Evolutionary conservation across 352 stramenopile genomes (phyloP).

Genomic region (Phytophthora uliginosa): DNA sequence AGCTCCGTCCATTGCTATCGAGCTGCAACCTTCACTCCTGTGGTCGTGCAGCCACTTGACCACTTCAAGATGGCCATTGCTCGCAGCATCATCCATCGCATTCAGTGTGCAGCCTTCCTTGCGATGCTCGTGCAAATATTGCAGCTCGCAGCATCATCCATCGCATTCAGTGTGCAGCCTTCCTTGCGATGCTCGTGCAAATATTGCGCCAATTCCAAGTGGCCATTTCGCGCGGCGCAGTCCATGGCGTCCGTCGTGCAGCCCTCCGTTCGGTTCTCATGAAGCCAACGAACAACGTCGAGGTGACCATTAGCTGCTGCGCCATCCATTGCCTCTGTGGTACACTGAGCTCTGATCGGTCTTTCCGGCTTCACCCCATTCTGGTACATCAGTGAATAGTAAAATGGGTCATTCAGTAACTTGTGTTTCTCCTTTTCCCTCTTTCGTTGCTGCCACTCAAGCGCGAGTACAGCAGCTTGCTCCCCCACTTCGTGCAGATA

Average conservation of each 20-base stretch:
- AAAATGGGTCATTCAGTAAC: background rate
- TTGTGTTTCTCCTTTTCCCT: background rate
- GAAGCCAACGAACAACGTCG: constrained; percentile 35
- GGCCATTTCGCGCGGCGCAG: background rate
- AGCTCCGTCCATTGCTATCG: constrained; percentile 5
- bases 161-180: constrained; percentile 1
- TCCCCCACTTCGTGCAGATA: background rate
- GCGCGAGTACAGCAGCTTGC: background rate
- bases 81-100: no score
- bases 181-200: constrained; percentile 4
- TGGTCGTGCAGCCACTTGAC: background rate
- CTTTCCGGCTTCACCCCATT: background rate
- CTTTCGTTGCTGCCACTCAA: background rate
- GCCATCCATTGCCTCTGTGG: constrained; percentile 3
- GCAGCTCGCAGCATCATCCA: no score
- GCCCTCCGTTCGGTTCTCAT: constrained; percentile 46
- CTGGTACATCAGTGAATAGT: background rate
- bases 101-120: no score
- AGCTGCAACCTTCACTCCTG: constrained; percentile 3
- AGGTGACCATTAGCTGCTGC: constrained; percentile 2
- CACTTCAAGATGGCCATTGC: background rate
- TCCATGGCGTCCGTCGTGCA: constrained; percentile 66
- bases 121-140: no score
- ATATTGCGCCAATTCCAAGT: constrained; percentile 1
- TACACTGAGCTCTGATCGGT: background rate